Evolutionary conservation across 2,329 filamentous ascomycete species (phyloP).

Genomic region (Pseudonectria buxi): DNA sequence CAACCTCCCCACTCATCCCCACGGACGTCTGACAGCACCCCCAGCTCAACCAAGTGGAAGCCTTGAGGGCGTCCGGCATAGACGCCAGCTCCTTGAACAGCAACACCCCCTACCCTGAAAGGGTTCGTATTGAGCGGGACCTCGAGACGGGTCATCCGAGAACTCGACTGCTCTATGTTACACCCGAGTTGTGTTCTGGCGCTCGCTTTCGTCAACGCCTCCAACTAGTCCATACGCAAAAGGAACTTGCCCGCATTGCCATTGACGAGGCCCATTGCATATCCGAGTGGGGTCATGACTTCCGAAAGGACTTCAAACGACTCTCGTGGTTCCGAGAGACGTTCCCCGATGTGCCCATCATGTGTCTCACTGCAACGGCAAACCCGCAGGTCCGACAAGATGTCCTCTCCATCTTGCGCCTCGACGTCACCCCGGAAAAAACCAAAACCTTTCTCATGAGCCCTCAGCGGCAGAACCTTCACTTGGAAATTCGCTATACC

Average conservation of each 20-base stretch:
- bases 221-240: conserved; percentile 66
- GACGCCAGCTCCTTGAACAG: conserved; percentile 83
- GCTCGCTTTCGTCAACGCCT: conserved; percentile 71
- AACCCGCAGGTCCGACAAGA: conserved; percentile 76
- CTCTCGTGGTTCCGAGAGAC: conserved; percentile 78
- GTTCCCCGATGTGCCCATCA: conserved; percentile 81
- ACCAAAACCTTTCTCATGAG: conserved; percentile 76
- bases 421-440: conserved; percentile 52
- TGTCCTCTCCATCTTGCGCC: conserved; percentile 66
- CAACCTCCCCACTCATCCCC: conserved; percentile 5
- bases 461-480: conserved; percentile 76
- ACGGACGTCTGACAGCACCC: conserved; percentile 1
- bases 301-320: conserved; percentile 84
- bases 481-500: conserved; percentile 84
- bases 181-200: conserved; percentile 77
- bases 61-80: conserved; percentile 66
- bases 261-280: conserved; percentile 97
- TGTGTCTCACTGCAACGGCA: conserved; percentile 87
- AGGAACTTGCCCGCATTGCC: conserved; percentile 78
- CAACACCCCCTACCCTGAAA: conserved; percentile 61
- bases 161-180: conserved; percentile 83
- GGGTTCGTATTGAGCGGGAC: conserved; percentile 66
- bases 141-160: conserved; percentile 81
- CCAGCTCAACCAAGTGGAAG: conserved; percentile 85
- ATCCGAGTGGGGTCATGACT: conserved; percentile 97